Percentiles rank a stretch among this genome's conserved stretches.
Conservation (phyloP, 352 stramenopile species). For the Pythium phragmitis region DNA sequence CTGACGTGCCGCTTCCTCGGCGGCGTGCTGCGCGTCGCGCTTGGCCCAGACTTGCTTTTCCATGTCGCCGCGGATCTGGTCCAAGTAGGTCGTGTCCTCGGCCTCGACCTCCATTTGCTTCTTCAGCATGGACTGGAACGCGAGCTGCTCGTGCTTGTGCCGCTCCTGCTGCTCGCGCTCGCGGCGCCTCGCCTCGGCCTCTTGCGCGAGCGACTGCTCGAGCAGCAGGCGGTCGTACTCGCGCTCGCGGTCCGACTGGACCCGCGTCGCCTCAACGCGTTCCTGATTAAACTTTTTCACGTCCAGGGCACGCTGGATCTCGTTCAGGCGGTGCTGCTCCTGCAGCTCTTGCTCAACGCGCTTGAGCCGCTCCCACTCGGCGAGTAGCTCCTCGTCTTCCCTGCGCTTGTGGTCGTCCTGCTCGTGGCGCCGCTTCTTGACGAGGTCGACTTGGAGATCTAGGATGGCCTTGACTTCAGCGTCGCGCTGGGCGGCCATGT, state of each 20-base stretch:
- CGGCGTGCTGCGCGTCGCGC: constrained; percentile 64
- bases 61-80: constrained; percentile 81
- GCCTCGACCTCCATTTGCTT: constrained; percentile 74
- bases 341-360: constrained; percentile 67
- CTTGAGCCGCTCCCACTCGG: constrained; percentile 59
- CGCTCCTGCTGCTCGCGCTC: constrained; percentile 64
- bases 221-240: constrained; percentile 66
- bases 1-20: constrained; percentile 67
- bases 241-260: constrained; percentile 48
- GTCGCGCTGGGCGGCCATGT: constrained; percentile 47
- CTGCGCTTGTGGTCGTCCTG: constrained; percentile 37
- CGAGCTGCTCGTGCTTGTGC: constrained; percentile 69
- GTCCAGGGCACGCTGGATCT: constrained; percentile 60
- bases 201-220: constrained; percentile 53
- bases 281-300: constrained; percentile 78
- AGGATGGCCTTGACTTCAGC: constrained; percentile 75
- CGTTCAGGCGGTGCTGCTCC: constrained; percentile 43
- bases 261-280: constrained; percentile 47
- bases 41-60: constrained; percentile 78
- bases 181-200: constrained; percentile 53
- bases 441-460: constrained; percentile 70
- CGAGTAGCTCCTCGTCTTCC: constrained; percentile 55
- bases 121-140: constrained; percentile 72
- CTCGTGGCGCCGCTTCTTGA: constrained; percentile 45
- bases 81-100: constrained; percentile 61